Evolutionary conservation across 2,329 filamentous ascomycete species (phyloP).

Genomic region (Penicillium nordicum): DNA sequence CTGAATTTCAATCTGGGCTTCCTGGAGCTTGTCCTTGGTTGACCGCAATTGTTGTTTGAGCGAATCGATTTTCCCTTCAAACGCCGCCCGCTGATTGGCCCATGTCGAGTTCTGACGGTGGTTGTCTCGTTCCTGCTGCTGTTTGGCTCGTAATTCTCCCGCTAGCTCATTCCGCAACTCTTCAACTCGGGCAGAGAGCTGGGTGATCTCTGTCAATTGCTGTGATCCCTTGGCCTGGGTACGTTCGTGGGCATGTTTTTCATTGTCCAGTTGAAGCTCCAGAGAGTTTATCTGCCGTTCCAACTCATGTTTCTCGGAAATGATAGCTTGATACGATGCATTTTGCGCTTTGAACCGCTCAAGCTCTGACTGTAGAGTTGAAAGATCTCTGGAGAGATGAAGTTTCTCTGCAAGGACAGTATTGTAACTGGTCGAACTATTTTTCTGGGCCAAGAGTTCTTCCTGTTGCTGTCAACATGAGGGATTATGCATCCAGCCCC

Average conservation of each 20-base stretch:
- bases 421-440: slow-evolving; percentile 64
- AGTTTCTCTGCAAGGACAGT: slow-evolving; percentile 66
- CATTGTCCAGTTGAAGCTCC: slow-evolving; percentile 78
- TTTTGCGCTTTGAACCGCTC: slow-evolving; percentile 60
- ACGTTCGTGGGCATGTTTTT: slow-evolving; percentile 66
- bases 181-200: slow-evolving; percentile 43
- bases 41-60: slow-evolving; percentile 67
- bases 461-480: slow-evolving; percentile 47
- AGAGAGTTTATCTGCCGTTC: slow-evolving; percentile 73
- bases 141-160: slow-evolving; percentile 50
- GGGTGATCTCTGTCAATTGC: slow-evolving; percentile 40
- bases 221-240: slow-evolving; percentile 43
- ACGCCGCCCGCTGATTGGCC: slow-evolving; percentile 59
- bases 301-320: slow-evolving; percentile 75
- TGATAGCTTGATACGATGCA: slow-evolving; percentile 60
- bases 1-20: slow-evolving; percentile 53
- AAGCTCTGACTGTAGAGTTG: slow-evolving; percentile 58
- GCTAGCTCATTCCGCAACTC: slow-evolving; percentile 50
- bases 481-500: background rate
- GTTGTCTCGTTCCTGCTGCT: slow-evolving; percentile 47
- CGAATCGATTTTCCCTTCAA: slow-evolving; percentile 68
- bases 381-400: slow-evolving; percentile 58
- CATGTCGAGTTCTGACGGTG: slow-evolving; percentile 59
- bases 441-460: slow-evolving; percentile 67
- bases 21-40: slow-evolving; percentile 70